A percentile compares a stretch with the other conserved stretches of the same genome.
Conservation (phyloP, 345 rosid species). For the Erodium maritimum region DNA sequence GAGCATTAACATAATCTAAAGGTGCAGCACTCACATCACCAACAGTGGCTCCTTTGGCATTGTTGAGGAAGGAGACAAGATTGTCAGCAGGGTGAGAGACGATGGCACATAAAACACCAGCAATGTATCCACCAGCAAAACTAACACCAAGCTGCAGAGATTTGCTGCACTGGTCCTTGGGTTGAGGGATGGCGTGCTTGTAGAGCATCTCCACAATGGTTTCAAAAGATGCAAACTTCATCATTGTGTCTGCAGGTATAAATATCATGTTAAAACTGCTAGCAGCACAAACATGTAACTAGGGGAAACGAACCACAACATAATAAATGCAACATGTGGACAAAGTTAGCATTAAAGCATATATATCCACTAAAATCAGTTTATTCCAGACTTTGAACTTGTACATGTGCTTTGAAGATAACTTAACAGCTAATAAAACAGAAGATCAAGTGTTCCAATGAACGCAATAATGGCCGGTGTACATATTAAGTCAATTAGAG, state of each 20-base stretch:
- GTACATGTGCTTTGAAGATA: too few relatives aligned
- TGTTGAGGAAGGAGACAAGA: conserved; percentile 94
- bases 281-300: not conserved
- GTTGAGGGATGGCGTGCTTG: conserved; percentile 71
- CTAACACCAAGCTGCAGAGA: conserved; percentile 77
- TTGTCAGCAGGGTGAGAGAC: conserved; percentile 97
- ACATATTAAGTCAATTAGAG: not conserved
- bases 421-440: too few relatives aligned
- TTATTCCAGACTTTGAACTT: too few relatives aligned
- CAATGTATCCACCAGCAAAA: conserved; percentile 89
- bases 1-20: too few relatives aligned
- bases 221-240: conserved; percentile 97
- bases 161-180: conserved; percentile 85
- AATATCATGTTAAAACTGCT: not conserved
- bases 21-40: conserved; percentile 59
- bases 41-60: conserved; percentile 92
- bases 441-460: too few relatives aligned
- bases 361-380: too few relatives aligned
- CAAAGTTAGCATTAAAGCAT: too few relatives aligned
- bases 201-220: conserved; percentile 82
- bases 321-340: too few relatives aligned
- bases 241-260: conserved; percentile 70
- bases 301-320: too few relatives aligned
- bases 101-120: conserved; percentile 81
- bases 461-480: not conserved